Evolutionary conservation across 306 rosid species (phyloP).

Genomic region (Cucumis cinereus): DNA sequence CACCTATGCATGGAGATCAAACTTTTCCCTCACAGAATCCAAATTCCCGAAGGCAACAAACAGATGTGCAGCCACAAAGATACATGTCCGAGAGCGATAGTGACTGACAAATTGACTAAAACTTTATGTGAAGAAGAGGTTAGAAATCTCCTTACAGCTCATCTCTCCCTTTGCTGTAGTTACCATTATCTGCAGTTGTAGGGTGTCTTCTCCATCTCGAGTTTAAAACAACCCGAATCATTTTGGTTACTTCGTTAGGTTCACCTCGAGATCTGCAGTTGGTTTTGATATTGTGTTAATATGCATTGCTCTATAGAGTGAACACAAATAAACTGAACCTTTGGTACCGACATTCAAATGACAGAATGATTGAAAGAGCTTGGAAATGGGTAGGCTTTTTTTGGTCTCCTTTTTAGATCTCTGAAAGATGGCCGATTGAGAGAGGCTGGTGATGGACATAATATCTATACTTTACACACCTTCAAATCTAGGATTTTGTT

Average conservation of each 20-base stretch:
- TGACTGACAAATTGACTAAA: conserved; percentile 8
- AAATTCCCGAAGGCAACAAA: conserved; percentile 31
- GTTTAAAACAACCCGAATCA: neutral
- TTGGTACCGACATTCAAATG: neutral
- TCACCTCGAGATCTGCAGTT: neutral
- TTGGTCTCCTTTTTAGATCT: neutral
- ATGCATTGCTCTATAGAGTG: neutral
- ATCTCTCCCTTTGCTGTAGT: neutral
- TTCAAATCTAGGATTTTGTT: neutral
- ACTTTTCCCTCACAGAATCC: conserved; percentile 20
- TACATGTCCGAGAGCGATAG: conserved; percentile 44
- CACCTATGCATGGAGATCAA: conserved; percentile 51
- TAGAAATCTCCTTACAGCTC: neutral
- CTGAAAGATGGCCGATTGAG: neutral
- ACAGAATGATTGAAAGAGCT: neutral
- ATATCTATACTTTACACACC: neutral
- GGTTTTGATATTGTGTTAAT: neutral
- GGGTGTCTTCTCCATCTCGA: neutral
- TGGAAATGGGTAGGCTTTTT: neutral
- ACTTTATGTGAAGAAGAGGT: neutral
- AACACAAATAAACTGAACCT: neutral
- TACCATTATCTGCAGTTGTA: neutral
- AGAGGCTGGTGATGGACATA: neutral
- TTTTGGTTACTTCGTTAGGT: neutral
- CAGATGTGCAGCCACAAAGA: conserved; percentile 33